phyloP scores from a whole-genome alignment of 345 rosid genomes.

The Gossypium turneri region DNA sequence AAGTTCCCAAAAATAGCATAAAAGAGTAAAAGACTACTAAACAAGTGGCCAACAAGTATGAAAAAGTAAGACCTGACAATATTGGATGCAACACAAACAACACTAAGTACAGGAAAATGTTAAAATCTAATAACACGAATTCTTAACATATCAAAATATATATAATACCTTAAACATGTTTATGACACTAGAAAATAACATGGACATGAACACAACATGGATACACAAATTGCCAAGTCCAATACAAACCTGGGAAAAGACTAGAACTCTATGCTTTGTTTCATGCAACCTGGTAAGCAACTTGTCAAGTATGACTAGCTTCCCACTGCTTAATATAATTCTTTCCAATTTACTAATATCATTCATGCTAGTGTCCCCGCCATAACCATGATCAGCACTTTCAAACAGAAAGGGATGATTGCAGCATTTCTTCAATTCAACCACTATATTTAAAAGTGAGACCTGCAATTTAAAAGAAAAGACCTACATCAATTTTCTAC shows the following conservation, averaged over 20 bases:
- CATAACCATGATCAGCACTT: slow-evolving; percentile 99
- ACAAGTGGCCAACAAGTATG: background rate
- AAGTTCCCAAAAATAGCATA: background rate
- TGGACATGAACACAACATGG: background rate
- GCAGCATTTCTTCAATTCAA: slow-evolving; percentile 99
- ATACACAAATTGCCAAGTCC: background rate
- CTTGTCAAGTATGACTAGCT: slow-evolving; percentile 96
- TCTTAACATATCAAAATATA: background rate
- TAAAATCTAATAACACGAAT: background rate
- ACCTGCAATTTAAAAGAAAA: slow-evolving; percentile 44
- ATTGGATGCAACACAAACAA: no score
- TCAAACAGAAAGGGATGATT: slow-evolving; percentile 98
- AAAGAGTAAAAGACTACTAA: background rate
- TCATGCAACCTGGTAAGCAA: slow-evolving; percentile 83
- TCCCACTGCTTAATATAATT: slow-evolving; percentile 91
- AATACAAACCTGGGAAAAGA: slow-evolving; percentile 88
- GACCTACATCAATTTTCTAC: background rate
- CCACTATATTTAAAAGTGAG: slow-evolving; percentile 95
- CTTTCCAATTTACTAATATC: slow-evolving; percentile 86
- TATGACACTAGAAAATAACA: background rate
- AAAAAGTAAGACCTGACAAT: background rate
- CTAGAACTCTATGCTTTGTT: slow-evolving; percentile 95
- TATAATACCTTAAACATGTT: background rate
- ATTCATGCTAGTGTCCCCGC: slow-evolving; percentile 57
- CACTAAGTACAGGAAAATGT: no score